phyloP scores from a whole-genome alignment of 2,329 filamentous ascomycete genomes.

The Phialemoniopsis sp. region DNA sequence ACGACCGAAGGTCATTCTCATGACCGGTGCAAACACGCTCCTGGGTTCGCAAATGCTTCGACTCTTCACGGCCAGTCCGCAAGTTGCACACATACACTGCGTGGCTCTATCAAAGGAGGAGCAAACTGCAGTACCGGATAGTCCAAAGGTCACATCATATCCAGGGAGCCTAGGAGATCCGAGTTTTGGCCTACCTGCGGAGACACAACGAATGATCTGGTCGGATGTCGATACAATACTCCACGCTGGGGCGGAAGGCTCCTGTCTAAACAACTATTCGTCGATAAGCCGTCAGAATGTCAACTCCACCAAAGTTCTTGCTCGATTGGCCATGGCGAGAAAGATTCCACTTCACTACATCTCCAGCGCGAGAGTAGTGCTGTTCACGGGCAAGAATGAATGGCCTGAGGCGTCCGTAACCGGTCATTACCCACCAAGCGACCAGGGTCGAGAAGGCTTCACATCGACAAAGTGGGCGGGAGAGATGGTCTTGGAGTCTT shows the following conservation, averaged over 20 bases:
- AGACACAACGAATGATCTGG: too few relatives aligned
- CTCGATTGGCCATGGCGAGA: background rate
- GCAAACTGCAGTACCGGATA: too few relatives aligned
- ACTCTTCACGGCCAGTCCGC: too few relatives aligned
- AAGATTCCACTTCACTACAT: conserved; percentile 1
- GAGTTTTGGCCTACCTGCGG: too few relatives aligned
- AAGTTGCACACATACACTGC: too few relatives aligned
- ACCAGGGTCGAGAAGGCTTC: conserved; percentile 3
- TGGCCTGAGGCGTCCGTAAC: background rate
- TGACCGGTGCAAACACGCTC: too few relatives aligned
- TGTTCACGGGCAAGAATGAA: background rate
- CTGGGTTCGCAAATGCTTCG: too few relatives aligned
- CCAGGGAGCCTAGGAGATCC: too few relatives aligned
- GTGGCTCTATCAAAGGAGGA: too few relatives aligned
- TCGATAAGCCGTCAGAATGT: background rate
- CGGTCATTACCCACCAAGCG: background rate
- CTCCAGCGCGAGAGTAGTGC: background rate
- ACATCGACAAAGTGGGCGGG: conserved; percentile 4
- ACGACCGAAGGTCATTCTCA: too few relatives aligned
- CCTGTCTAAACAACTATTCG: conserved; percentile 1
- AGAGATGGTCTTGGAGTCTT: conserved; percentile 2
- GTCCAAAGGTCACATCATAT: too few relatives aligned
- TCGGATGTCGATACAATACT: conserved; percentile 1
- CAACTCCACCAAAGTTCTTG: conserved; percentile 1
- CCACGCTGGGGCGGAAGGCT: background rate